These are phyloP conservation scores for Claviceps fusiformis DNA, from an alignment of 2,329 filamentous ascomycete genomes.

Conservation along the genomic window DNA sequence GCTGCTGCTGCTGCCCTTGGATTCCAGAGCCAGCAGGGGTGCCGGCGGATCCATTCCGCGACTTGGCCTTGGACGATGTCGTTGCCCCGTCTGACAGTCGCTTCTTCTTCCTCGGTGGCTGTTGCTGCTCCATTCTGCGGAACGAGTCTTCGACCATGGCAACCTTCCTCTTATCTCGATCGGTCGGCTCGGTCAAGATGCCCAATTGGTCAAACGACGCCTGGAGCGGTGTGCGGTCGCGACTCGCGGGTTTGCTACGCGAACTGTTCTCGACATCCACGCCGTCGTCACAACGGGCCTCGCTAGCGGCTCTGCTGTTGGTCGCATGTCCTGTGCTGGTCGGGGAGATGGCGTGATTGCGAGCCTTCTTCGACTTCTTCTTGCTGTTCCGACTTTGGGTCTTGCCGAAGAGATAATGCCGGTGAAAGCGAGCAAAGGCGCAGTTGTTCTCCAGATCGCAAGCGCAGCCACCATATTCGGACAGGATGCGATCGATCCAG, in stretches of 20 bases:
- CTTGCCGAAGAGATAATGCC: constrained; percentile 37
- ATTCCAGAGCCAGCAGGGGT: constrained; percentile 17
- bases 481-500: constrained; percentile 57
- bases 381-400: constrained; percentile 28
- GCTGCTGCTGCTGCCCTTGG: constrained; percentile 15
- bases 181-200: constrained; percentile 49
- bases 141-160: constrained; percentile 52
- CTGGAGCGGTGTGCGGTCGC: constrained; percentile 50
- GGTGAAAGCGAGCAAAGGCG: constrained; percentile 49
- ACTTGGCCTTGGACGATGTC: constrained; percentile 24
- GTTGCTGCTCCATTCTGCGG: constrained; percentile 46
- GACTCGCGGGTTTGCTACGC: constrained; percentile 52
- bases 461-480: constrained; percentile 68
- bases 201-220: constrained; percentile 46
- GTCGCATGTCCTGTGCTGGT: constrained; percentile 48
- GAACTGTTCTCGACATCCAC: constrained; percentile 37
- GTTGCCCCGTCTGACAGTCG: constrained; percentile 40
- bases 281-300: constrained; percentile 43
- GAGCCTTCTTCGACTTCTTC: constrained; percentile 42
- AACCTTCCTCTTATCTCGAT: constrained; percentile 54
- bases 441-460: constrained; percentile 53
- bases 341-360: constrained; percentile 42
- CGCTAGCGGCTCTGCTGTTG: constrained; percentile 51
- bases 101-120: constrained; percentile 48
- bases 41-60: constrained; percentile 23